Conservation (phyloP, 768 basidiomycete genomes). For the Auricularia heimuer region DNA sequence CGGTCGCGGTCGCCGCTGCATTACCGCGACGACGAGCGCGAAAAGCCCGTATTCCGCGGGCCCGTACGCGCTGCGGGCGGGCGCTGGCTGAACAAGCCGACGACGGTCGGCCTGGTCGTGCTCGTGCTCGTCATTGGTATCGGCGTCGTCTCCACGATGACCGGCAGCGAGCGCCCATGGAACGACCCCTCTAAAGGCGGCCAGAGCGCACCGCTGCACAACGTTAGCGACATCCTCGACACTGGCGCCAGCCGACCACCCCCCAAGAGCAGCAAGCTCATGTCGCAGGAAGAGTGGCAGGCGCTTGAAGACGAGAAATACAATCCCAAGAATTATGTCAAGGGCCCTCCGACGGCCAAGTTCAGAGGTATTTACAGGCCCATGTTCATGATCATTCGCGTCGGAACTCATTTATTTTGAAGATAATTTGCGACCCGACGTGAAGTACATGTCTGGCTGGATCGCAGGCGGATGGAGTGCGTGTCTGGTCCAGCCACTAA, state of each 20-base stretch:
- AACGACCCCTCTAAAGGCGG: neutral
- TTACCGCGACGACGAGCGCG: neutral
- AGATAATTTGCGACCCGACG: slow-evolving; percentile 56
- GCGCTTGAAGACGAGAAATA: neutral
- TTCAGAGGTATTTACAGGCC: slow-evolving; percentile 40
- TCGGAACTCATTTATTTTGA: too few species aligned
- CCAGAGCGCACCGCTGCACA: neutral
- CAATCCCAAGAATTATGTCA: slow-evolving; percentile 5
- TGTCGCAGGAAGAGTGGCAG: neutral
- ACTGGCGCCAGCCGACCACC: neutral
- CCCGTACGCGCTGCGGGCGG: neutral
- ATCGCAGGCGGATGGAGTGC: slow-evolving; percentile 69
- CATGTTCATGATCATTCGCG: neutral
- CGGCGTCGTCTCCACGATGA: neutral
- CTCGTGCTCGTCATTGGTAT: neutral
- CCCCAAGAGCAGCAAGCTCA: neutral
- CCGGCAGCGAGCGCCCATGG: neutral
- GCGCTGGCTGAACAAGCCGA: neutral
- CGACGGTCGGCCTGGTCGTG: neutral
- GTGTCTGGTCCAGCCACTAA: slow-evolving; percentile 15
- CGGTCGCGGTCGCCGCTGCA: neutral
- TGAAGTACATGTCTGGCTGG: slow-evolving; percentile 65
- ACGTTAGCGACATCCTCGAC: neutral
- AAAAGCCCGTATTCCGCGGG: neutral
- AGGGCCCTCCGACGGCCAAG: slow-evolving; percentile 43